These are phyloP conservation scores for Henckelia pumila DNA, from an alignment of 257 asterid genomes.

Conservation along the genomic window DNA sequence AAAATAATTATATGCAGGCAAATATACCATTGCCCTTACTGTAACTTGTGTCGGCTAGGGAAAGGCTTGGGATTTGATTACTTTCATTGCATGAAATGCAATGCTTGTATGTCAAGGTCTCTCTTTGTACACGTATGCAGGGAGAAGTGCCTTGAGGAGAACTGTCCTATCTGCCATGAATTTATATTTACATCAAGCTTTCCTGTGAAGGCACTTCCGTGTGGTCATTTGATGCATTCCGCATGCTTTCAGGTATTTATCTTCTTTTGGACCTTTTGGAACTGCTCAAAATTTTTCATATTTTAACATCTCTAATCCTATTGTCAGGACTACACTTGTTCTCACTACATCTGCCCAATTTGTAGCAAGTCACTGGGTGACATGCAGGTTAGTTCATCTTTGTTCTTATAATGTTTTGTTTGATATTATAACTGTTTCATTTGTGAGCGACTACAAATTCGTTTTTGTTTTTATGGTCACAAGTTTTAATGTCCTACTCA, in stretches of 20 bases:
- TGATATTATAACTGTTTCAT: not conserved
- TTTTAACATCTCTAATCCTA: conserved; percentile 15
- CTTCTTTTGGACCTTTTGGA: conserved; percentile 11
- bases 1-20: conserved; percentile 47
- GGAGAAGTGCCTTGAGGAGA: conserved; percentile 81
- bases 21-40: conserved; percentile 91
- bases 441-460: not conserved
- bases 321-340: conserved; percentile 68
- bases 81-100: conserved; percentile 94
- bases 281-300: not conserved
- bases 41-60: conserved; percentile 90
- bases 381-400: conserved; percentile 63
- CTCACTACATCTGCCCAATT: conserved; percentile 80
- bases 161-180: conserved; percentile 89
- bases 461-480: not conserved
- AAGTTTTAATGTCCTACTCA: not conserved
- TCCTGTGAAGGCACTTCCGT: conserved; percentile 79
- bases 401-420: conserved; percentile 5
- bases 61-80: conserved; percentile 78
- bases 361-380: conserved; percentile 95
- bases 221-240: conserved; percentile 93
- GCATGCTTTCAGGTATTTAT: conserved; percentile 73
- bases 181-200: conserved; percentile 70
- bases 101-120: conserved; percentile 74
- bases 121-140: conserved; percentile 71